Conservation (phyloP, 441 rosid genomes). For the Pelargonium myrrhifolium region DNA sequence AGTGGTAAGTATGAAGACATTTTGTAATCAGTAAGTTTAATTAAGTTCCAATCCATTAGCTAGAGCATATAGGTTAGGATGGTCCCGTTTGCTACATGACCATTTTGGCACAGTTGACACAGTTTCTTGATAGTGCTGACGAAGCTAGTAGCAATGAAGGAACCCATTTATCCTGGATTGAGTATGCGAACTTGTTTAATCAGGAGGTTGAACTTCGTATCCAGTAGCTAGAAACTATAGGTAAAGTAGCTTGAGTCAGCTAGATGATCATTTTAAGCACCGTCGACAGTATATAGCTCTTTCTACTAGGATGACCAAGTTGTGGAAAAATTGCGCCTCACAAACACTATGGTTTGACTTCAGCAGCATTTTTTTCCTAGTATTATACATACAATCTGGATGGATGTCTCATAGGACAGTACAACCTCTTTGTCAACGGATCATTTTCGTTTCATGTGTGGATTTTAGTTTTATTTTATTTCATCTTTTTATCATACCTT, state of each 20-base stretch:
- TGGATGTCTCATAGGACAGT: not conserved
- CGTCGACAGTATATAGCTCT: not conserved
- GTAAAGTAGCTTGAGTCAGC: not conserved
- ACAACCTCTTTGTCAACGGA: too few relatives aligned
- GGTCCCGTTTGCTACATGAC: too few relatives aligned
- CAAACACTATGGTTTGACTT: not conserved
- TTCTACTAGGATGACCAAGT: not conserved
- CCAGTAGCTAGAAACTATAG: not conserved
- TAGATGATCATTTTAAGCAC: not conserved
- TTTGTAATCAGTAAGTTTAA: too few relatives aligned
- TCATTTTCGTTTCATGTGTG: not conserved
- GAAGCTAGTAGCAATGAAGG: too few relatives aligned
- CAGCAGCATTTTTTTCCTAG: not conserved
- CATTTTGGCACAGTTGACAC: too few relatives aligned
- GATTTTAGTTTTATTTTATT: not conserved
- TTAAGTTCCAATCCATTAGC: too few relatives aligned
- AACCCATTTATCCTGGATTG: too few relatives aligned
- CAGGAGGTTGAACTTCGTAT: not conserved
- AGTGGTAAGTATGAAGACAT: slow-evolving; percentile 28
- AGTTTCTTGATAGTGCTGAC: too few relatives aligned
- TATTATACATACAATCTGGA: not conserved
- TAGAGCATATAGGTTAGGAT: too few relatives aligned
- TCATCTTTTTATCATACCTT: not conserved
- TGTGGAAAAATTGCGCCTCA: not conserved
- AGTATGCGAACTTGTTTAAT: slow-evolving; percentile 16